These are phyloP conservation scores for Nannochloropsis granulata DNA, from an alignment of 108 stramenopile genomes.

Conservation along the genomic window DNA sequence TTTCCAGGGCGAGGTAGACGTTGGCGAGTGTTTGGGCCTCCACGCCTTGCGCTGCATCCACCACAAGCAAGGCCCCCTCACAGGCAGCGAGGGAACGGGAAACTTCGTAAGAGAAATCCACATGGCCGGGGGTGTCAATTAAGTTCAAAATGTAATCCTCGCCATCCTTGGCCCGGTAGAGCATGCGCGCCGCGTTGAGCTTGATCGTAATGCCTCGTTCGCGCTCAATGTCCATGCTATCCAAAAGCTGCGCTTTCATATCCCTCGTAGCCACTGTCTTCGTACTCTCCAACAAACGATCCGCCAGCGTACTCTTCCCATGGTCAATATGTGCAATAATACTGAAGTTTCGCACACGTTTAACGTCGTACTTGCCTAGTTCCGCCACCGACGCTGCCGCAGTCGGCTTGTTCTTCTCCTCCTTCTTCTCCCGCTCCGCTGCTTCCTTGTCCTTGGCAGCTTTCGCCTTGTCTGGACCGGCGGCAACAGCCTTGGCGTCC, in stretches of 20 bases:
- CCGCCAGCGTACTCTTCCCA: constrained; percentile 90
- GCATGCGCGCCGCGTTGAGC: constrained; percentile 85
- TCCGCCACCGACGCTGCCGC: background rate
- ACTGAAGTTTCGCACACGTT: constrained; percentile 77
- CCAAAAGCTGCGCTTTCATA: constrained; percentile 81
- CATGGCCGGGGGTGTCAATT: constrained; percentile 76
- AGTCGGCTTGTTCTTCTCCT: background rate
- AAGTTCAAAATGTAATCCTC: constrained; percentile 65
- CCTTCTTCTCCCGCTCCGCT: background rate
- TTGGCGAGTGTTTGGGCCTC: constrained; percentile 98
- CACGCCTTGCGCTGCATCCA: constrained; percentile 70
- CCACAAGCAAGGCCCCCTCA: constrained; percentile 93
- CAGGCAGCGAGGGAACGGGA: constrained; percentile 90
- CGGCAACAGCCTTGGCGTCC: background rate
- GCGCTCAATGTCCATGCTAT: constrained; percentile 92
- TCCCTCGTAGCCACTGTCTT: constrained; percentile 65
- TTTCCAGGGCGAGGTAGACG: constrained; percentile 86
- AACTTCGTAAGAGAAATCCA: constrained; percentile 90
- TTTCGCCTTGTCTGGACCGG: background rate
- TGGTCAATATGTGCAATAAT: constrained; percentile 95
- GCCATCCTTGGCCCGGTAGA: constrained; percentile 69
- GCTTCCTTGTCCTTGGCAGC: background rate
- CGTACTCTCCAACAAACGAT: constrained; percentile 45
- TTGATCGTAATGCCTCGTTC: constrained; percentile 98
- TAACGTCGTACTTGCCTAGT: constrained; percentile 7